Base-by-base conservation (phyloP, 2,329 filamentous ascomycete genomes). In the Cordyceps militaris region DNA sequence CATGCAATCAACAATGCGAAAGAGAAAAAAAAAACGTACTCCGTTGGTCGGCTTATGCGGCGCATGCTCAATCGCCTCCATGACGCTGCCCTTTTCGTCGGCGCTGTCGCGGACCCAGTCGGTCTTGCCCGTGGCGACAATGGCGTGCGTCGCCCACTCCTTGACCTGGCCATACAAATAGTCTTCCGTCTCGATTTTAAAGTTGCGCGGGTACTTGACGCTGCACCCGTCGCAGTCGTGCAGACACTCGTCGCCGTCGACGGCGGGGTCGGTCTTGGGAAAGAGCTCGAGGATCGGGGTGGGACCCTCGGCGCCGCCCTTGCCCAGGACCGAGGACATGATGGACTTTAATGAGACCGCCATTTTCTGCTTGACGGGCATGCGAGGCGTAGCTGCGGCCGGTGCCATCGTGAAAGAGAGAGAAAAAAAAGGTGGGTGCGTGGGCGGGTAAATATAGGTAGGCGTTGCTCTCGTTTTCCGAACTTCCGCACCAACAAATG, bases 121-220 rank as follows among this genome's bases (percentile, higher is more conserved):
- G 26, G 86, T 82, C 81, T 97, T 96, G 61, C 91, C 90, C n/a
- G 94, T 99, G 24, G 91, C 94, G 16, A 97, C 91, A 32, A 99
- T 76, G 61, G 96, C 70, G 73, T 99, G 94, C 21, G 91, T 94
- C 66, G 84, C 86, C 88, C 91, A 97, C 36, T 85, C 90, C 67
- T 91, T 89, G 61, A 97, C 82, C 59, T 88, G 79, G 1, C 93
- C 94, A 69, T 95, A 97, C 50, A 99, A 75, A 65, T 85, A 77
- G 68, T 96, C 91, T 7, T 79, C 75, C 70, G 87, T 82, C 58
- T 97, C 88, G 57, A 96, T 84, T 67, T 86, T 84, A 74, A 87
- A 87, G 36, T 73, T 73, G 60, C 76, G 77, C 38, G 93, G 93
- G 69, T 92, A 95, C 60, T 84, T 81, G 63, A 93, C 79, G 14